Conservation (phyloP, 768 basidiomycete genomes). For the Dioszegia aurantiaca region DNA sequence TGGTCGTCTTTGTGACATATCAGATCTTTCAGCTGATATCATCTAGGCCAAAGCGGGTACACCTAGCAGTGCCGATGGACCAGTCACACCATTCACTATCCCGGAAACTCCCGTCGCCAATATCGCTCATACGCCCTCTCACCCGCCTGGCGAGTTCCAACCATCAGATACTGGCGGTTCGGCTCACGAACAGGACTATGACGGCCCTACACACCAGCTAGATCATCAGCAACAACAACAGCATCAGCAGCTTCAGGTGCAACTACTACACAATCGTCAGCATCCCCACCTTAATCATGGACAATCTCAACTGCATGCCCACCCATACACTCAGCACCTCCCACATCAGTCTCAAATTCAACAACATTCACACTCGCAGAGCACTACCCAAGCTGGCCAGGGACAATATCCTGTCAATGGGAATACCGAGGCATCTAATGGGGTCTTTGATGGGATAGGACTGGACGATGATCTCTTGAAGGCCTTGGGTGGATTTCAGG, state of each 20-base stretch:
- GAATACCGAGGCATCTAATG: not conserved
- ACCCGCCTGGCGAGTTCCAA: slow-evolving; percentile 11
- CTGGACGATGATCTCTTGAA: slow-evolving; percentile 7
- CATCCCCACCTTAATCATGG: slow-evolving; percentile 2
- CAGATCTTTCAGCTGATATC: not conserved
- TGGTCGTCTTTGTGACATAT: not conserved
- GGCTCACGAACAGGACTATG: not conserved
- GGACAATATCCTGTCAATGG: not conserved
- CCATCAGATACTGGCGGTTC: not conserved
- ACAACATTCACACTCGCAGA: slow-evolving; percentile 2
- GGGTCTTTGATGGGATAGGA: slow-evolving; percentile 3
- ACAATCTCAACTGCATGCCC: no score
- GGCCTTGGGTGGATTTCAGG: not conserved
- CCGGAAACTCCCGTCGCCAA: not conserved
- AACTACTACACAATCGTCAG: slow-evolving; percentile 1
- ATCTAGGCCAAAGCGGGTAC: slow-evolving; percentile 4
- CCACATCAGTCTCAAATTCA: not conserved
- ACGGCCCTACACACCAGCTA: not conserved
- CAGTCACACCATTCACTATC: not conserved
- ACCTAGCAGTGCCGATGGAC: slow-evolving; percentile 8
- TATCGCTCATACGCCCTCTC: slow-evolving; percentile 6
- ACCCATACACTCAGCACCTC: not conserved
- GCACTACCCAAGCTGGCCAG: not conserved
- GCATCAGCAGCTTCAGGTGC: slow-evolving; percentile 5
- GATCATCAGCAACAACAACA: not conserved